These are phyloP conservation scores for Gymnopus androsaceus DNA, from an alignment of 1,284 basidiomycete species.

Conservation along the genomic window DNA sequence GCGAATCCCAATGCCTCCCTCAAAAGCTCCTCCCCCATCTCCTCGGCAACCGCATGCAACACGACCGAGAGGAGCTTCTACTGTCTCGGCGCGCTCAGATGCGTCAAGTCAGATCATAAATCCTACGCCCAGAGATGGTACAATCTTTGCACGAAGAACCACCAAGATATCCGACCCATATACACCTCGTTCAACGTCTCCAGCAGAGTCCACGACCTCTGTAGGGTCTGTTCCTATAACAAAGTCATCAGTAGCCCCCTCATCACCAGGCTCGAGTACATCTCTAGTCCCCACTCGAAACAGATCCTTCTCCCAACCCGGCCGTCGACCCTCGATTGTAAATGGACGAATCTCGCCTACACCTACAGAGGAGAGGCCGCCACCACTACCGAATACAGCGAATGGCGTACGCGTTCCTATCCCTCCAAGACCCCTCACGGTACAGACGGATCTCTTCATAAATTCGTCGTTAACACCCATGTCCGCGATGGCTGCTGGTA, in stretches of 20 bases:
- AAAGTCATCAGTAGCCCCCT: slow-evolving; percentile 45
- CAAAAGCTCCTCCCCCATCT: slow-evolving; percentile 43
- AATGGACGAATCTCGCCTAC: slow-evolving; percentile 48
- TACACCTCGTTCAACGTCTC: slow-evolving; percentile 57
- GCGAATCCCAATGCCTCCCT: slow-evolving; percentile 29
- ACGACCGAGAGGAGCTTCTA: slow-evolving; percentile 56
- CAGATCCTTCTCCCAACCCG: slow-evolving; percentile 71
- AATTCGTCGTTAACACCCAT: slow-evolving; percentile 25
- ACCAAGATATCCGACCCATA: slow-evolving; percentile 64
- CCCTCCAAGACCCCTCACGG: slow-evolving; percentile 41
- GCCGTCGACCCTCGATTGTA: slow-evolving; percentile 58
- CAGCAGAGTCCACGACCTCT: slow-evolving; percentile 57
- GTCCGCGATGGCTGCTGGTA: slow-evolving; percentile 23
- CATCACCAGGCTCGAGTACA: slow-evolving; percentile 38
- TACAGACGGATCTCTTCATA: slow-evolving; percentile 54
- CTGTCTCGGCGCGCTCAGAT: slow-evolving; percentile 48
- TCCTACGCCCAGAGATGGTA: slow-evolving; percentile 59
- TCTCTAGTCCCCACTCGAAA: slow-evolving; percentile 43
- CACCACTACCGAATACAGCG: slow-evolving; percentile 48
- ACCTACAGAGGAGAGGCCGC: slow-evolving; percentile 46
- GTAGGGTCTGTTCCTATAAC: slow-evolving; percentile 41
- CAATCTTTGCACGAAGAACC: slow-evolving; percentile 69
- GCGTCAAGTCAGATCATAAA: slow-evolving; percentile 54
- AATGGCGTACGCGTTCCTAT: slow-evolving; percentile 32
- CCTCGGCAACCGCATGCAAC: slow-evolving; percentile 43